A percentile compares a stretch with the other conserved stretches of the same genome.
phyloP scores from a whole-genome alignment of 1,139 yeast species.

The Scheffersomyces illinoinensis region DNA sequence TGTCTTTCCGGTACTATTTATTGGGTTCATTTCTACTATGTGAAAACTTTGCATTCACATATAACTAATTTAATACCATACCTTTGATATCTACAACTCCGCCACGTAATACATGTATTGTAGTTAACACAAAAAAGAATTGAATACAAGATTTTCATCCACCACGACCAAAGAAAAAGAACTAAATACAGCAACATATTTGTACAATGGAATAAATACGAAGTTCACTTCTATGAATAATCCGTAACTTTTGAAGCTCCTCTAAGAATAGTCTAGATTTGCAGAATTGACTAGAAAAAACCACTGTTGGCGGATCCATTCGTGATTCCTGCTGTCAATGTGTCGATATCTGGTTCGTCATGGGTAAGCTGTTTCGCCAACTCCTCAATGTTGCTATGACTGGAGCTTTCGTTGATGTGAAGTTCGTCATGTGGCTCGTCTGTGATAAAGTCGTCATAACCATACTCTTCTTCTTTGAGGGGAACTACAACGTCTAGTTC shows the following conservation, averaged over 20 bases:
- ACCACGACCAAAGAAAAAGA: not conserved
- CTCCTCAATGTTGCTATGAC: conserved; percentile 22
- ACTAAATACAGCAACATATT: not conserved
- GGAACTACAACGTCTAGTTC: conserved; percentile 1
- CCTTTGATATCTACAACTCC: not conserved
- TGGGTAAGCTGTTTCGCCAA: conserved; percentile 29
- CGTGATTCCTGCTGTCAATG: conserved; percentile 33
- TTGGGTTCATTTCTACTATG: not conserved
- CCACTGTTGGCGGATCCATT: conserved; percentile 17
- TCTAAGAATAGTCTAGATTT: not conserved
- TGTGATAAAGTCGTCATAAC: conserved; percentile 34
- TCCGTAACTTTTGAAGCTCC: not conserved
- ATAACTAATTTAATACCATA: not conserved
- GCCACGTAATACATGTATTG: not conserved
- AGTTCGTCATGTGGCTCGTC: conserved; percentile 12
- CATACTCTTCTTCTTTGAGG: conserved; percentile 19
- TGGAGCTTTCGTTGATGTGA: conserved; percentile 4
- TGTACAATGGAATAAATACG: not conserved
- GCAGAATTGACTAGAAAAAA: conserved; percentile 11
- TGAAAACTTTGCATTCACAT: not conserved
- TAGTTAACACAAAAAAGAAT: not conserved
- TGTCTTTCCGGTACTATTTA: not conserved
- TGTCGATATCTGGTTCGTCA: conserved; percentile 34
- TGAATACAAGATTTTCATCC: not conserved
- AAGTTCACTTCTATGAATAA: not conserved